These are phyloP conservation scores for Melaleuca quinquenervia DNA, from an alignment of 345 rosid species.

Conservation along the genomic window DNA sequence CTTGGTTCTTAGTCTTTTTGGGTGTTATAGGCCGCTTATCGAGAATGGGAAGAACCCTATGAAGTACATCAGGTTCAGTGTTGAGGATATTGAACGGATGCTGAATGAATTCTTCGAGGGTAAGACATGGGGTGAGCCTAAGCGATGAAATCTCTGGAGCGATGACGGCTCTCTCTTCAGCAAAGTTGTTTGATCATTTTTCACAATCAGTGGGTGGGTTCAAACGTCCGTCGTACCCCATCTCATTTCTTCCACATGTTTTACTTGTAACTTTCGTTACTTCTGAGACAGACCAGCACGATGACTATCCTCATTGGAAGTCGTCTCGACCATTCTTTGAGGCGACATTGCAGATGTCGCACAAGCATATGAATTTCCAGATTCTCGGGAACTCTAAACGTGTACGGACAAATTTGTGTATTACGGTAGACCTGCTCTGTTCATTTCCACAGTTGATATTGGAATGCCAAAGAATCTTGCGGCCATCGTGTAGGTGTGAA, in stretches of 20 bases:
- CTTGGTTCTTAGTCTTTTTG: background rate
- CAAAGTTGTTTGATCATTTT: background rate
- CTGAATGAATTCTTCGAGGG: constrained; percentile 89
- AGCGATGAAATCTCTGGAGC: constrained; percentile 22
- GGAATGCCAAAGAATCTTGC: background rate
- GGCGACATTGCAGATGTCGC: background rate
- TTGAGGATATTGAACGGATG: constrained; percentile 85
- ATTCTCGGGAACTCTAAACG: background rate
- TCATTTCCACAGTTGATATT: background rate
- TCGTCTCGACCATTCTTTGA: background rate
- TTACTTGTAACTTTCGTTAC: background rate
- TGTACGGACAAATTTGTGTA: background rate
- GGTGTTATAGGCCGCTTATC: constrained; percentile 52
- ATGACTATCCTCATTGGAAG: background rate
- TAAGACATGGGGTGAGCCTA: constrained; percentile 77
- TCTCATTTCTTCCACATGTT: background rate
- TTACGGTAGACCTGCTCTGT: background rate
- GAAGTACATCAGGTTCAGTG: constrained; percentile 70
- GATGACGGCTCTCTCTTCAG: background rate
- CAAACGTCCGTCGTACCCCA: background rate
- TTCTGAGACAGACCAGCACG: background rate
- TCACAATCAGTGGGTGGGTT: background rate
- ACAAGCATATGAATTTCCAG: background rate
- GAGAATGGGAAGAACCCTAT: constrained; percentile 78
- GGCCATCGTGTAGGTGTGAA: background rate